Conservation (phyloP, 495 filamentous ascomycete genomes). For the Xylaria flabelliformis region DNA sequence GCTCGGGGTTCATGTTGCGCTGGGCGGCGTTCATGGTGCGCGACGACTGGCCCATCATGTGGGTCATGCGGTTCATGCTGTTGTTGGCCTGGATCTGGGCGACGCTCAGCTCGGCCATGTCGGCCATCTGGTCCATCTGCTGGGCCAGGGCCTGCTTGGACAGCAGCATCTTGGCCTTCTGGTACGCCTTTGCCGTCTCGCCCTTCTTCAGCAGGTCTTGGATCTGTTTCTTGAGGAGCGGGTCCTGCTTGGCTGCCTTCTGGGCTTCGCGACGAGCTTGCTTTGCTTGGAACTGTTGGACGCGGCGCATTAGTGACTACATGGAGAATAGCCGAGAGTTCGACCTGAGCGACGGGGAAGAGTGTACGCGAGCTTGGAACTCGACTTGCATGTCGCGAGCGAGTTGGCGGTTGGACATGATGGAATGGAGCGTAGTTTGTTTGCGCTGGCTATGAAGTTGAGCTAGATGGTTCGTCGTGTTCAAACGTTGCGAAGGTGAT, state of each 20-base stretch:
- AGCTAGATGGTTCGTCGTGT: too few relatives aligned
- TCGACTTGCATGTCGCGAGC: slow-evolving; percentile 59
- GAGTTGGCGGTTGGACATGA: slow-evolving; percentile 59
- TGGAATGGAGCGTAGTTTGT: too few relatives aligned
- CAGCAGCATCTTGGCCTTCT: slow-evolving; percentile 72
- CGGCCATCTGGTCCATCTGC: slow-evolving; percentile 61
- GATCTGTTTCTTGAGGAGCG: slow-evolving; percentile 79
- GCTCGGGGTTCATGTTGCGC: slow-evolving; percentile 77
- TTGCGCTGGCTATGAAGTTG: too few relatives aligned
- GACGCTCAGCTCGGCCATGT: slow-evolving; percentile 59
- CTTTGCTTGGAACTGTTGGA: slow-evolving; percentile 77
- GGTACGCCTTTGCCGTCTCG: slow-evolving; percentile 83
- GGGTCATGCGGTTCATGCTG: slow-evolving; percentile 61
- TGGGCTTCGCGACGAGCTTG: slow-evolving; percentile 80
- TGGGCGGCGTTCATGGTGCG: slow-evolving; percentile 67
- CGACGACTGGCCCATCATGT: slow-evolving; percentile 58
- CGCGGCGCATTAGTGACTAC: slow-evolving; percentile 12
- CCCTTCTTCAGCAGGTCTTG: slow-evolving; percentile 74
- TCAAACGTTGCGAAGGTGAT: too few relatives aligned
- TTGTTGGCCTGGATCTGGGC: slow-evolving; percentile 62
- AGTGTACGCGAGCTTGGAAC: slow-evolving; percentile 57
- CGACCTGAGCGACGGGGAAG: neutral
- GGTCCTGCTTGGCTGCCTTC: slow-evolving; percentile 84
- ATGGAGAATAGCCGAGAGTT: neutral
- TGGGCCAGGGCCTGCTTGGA: slow-evolving; percentile 60